phyloP scores from a whole-genome alignment of 1,284 basidiomycete species.

The Puccinia brachypodii region DNA sequence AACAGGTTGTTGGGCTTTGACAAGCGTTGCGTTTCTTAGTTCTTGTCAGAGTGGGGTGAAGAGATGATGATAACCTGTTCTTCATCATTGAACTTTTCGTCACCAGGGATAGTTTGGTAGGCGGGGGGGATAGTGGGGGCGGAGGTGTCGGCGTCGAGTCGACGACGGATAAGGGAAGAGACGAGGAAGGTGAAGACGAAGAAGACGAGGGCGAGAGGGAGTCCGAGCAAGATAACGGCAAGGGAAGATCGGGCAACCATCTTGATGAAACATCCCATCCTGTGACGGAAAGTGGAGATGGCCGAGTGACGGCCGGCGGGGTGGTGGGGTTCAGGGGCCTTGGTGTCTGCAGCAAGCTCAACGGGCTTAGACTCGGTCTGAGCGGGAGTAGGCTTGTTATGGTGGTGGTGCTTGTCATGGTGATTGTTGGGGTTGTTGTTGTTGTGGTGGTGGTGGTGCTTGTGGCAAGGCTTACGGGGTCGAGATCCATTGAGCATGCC shows the following conservation, averaged over 20 bases:
- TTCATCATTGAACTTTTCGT: background rate
- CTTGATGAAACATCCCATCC: slow-evolving; percentile 19
- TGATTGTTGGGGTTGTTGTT: too few species aligned
- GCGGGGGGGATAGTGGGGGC: background rate
- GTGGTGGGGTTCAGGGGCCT: background rate
- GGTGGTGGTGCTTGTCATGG: background rate
- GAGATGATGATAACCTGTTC: background rate
- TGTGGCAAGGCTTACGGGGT: background rate
- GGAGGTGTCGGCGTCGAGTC: background rate
- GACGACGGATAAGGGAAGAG: slow-evolving; percentile 6
- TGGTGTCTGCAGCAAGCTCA: background rate
- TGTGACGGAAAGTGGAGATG: background rate
- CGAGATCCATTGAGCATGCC: background rate
- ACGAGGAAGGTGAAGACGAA: background rate
- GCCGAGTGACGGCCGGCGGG: background rate
- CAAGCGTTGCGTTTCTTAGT: too few species aligned
- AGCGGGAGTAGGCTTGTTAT: background rate
- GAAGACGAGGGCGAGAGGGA: slow-evolving; percentile 11
- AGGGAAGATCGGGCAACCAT: slow-evolving; percentile 6
- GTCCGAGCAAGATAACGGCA: slow-evolving; percentile 5
- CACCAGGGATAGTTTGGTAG: background rate
- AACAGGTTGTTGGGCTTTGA: too few species aligned
- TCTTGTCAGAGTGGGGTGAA: background rate
- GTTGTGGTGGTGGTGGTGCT: slow-evolving; percentile 14
- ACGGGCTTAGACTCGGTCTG: background rate